phyloP scores from a whole-genome alignment of 371 early-diverging fungal genomes.

The Mucor plumbeus region DNA sequence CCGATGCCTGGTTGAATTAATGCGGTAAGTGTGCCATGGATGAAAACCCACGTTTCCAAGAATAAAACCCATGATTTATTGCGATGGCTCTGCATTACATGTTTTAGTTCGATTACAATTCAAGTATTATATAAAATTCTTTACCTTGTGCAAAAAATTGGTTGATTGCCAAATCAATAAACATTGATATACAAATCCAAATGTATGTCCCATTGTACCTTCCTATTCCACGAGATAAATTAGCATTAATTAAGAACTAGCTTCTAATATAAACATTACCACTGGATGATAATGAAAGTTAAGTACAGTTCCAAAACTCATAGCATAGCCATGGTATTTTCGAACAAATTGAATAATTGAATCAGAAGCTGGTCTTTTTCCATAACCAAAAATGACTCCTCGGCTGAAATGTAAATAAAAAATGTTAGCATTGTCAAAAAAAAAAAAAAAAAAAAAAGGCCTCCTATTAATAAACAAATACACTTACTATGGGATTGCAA shows the following conservation, averaged over 20 bases:
- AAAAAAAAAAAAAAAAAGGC: no score
- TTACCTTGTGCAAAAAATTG: constrained; percentile 43
- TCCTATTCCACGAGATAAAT: constrained; percentile 26
- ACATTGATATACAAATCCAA: constrained; percentile 50
- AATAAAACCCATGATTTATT: constrained; percentile 43
- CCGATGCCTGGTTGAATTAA: constrained; percentile 47
- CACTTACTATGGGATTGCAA: constrained; percentile 46
- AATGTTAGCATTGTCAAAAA: not conserved
- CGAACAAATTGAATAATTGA: constrained; percentile 39
- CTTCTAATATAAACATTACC: constrained; percentile 20
- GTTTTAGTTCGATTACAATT: not conserved
- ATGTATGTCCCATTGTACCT: constrained; percentile 46
- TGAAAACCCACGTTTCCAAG: constrained; percentile 47
- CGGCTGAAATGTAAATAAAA: constrained; percentile 28
- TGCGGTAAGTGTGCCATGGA: constrained; percentile 49
- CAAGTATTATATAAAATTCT: not conserved
- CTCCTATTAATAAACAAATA: no score
- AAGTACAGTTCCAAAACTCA: constrained; percentile 50
- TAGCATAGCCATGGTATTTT: constrained; percentile 52
- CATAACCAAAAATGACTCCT: constrained; percentile 40
- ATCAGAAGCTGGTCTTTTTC: constrained; percentile 26
- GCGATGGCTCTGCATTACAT: constrained; percentile 37
- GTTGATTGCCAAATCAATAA: constrained; percentile 53
- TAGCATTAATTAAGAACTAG: no score
- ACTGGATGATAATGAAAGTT: constrained; percentile 55